These are phyloP conservation scores for Lodderomyces parapsilosis DNA, from an alignment of 1,139 yeast species.

Conservation along the genomic window DNA sequence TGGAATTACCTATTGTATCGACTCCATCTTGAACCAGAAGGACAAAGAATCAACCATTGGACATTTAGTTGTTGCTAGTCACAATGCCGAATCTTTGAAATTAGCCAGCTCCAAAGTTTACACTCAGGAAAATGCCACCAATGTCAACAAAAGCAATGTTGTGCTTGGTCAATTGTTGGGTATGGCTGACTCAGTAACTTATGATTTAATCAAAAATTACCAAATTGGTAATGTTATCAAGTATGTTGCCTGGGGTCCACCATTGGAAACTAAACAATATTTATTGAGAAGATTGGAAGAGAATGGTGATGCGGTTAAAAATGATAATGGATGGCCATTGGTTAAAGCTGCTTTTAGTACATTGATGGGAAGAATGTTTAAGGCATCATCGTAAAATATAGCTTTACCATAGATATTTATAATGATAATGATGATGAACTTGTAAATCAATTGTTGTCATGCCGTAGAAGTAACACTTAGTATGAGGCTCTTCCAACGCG, in stretches of 20 bases:
- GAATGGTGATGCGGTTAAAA: conserved; percentile 93
- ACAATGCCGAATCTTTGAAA: conserved; percentile 77
- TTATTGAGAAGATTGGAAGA: conserved; percentile 89
- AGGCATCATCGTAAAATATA: conserved; percentile 3
- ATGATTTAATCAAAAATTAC: conserved; percentile 63
- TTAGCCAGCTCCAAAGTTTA: conserved; percentile 61
- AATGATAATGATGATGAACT: neutral
- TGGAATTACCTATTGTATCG: conserved; percentile 66
- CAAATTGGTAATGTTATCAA: conserved; percentile 79
- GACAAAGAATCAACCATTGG: conserved; percentile 61
- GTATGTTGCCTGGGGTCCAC: conserved; percentile 99
- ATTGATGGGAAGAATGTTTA: conserved; percentile 39
- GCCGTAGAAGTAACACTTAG: too few species aligned
- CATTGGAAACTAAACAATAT: conserved; percentile 89
- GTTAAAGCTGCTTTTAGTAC: conserved; percentile 55
- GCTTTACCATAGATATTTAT: neutral
- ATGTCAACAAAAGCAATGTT: conserved; percentile 57
- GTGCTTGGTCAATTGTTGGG: conserved; percentile 91
- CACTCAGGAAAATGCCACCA: conserved; percentile 20
- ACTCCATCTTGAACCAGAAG: conserved; percentile 49
- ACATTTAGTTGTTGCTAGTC: conserved; percentile 90
- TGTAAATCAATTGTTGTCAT: neutral
- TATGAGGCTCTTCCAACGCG: too few species aligned
- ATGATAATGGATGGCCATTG: conserved; percentile 81
- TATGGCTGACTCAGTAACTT: conserved; percentile 90